These are phyloP conservation scores for Dichotomocladium elegans DNA, from an alignment of 371 early-diverging fungal species.

Conservation along the genomic window DNA sequence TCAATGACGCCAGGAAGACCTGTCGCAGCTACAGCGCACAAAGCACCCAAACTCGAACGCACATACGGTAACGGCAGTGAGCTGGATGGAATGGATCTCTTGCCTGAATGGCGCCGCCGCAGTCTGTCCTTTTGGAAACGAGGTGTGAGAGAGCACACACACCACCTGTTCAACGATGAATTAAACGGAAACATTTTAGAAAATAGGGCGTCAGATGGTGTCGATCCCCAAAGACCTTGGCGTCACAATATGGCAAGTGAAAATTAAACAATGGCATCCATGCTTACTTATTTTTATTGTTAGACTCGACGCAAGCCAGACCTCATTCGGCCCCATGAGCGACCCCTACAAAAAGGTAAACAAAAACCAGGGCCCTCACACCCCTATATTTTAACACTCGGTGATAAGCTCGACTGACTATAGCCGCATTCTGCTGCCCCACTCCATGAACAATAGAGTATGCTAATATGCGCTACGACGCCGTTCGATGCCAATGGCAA, in stretches of 20 bases:
- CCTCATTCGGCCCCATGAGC: slow-evolving; percentile 21
- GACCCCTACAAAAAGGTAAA: slow-evolving; percentile 22
- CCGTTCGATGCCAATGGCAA: slow-evolving; percentile 18
- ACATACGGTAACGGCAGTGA: slow-evolving; percentile 26
- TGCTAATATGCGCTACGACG: slow-evolving; percentile 34
- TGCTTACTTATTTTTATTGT: background rate
- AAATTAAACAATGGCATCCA: background rate
- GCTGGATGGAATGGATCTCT: slow-evolving; percentile 31
- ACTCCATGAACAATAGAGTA: slow-evolving; percentile 13
- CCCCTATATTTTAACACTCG: background rate
- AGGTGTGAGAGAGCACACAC: background rate
- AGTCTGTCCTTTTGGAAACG: background rate
- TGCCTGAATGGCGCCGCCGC: slow-evolving; percentile 16
- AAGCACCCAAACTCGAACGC: too few relatives aligned
- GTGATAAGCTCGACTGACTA: too few relatives aligned
- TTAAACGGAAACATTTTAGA: too few relatives aligned
- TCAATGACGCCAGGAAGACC: background rate
- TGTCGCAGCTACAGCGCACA: too few relatives aligned
- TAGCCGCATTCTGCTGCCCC: too few relatives aligned
- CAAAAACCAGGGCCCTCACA: background rate
- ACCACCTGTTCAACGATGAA: background rate
- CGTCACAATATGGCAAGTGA: slow-evolving; percentile 22
- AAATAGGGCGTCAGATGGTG: background rate
- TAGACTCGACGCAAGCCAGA: slow-evolving; percentile 21
- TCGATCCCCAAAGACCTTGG: slow-evolving; percentile 26